Evolutionary conservation across 495 filamentous ascomycete species (phyloP).

Genomic region (Penicillium samsonianum): DNA sequence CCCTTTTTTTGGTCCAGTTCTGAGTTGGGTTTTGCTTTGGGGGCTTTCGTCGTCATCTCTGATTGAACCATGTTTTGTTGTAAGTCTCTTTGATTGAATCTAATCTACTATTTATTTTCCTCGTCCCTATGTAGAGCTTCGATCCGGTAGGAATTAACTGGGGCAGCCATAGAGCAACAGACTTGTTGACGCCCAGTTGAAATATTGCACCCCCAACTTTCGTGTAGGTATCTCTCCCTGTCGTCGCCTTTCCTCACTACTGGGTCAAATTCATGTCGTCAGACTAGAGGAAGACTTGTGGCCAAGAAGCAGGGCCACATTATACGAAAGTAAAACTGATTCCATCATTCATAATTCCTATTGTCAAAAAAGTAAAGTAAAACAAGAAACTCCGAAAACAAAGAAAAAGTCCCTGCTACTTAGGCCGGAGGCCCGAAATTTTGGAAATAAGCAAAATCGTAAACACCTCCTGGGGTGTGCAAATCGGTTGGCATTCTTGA

Average conservation of each 20-base stretch:
- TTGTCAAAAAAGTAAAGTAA: slow-evolving; percentile 13
- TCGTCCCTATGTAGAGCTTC: not conserved
- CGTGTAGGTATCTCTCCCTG: not conserved
- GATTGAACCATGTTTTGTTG: too few species aligned
- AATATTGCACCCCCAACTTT: not conserved
- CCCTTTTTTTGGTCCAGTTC: not conserved
- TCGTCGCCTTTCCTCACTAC: not conserved
- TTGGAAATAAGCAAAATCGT: slow-evolving; percentile 19
- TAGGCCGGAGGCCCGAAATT: slow-evolving; percentile 12
- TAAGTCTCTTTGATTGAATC: not conserved
- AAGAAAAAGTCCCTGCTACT: slow-evolving; percentile 16
- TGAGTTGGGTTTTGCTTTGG: not conserved
- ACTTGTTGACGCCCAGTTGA: not conserved
- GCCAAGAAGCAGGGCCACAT: not conserved
- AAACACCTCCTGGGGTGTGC: slow-evolving; percentile 11
- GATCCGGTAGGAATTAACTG: not conserved
- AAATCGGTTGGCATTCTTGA: slow-evolving; percentile 22
- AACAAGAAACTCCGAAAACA: slow-evolving; percentile 7
- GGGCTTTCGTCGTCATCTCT: not conserved
- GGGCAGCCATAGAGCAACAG: not conserved
- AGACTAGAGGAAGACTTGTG: not conserved
- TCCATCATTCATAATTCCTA: slow-evolving; percentile 31
- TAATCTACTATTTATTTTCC: not conserved
- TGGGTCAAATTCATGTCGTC: not conserved
- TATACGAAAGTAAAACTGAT: slow-evolving; percentile 10